Base-by-base conservation (phyloP, 2,329 filamentous ascomycete species). In the Colletotrichum acutatum region DNA sequence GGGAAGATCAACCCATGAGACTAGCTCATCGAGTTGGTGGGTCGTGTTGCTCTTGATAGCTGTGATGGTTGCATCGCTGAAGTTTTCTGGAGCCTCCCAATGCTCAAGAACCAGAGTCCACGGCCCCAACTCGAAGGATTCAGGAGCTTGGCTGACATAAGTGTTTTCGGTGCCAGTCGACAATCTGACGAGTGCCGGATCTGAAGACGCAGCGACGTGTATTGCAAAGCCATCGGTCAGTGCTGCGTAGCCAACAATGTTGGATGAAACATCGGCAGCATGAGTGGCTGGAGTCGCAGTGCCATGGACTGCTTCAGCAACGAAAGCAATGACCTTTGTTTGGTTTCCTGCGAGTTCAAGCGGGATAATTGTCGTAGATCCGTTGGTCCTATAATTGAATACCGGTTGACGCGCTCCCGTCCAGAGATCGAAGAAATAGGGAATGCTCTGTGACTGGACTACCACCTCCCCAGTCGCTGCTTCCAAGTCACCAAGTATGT, bases 391-490 rank as follows among this genome's bases (percentile, higher is more conserved):
- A 61, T 69, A 74, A 19, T 63, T 8, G 12, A 63, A 26, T 5
- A 74, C 46, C 24, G 64, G 60, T 11, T 66, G n/a, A 2, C 28
- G 60, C 0, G 24, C 14, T 1, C 72, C 72, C 0, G 72, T 72
- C 72, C 72, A 74, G 26, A 62, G 9, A 28, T 73, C 60, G 6
- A 74, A 34, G 12, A 66, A 34, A 42, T 69, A 64, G n/a, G 69
- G 59, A 14, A 14, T 32, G 3, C 46, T 60, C 1, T 9, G 26
- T 2, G 69, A 52, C 3, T 56, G 9, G 3, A 73, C 61, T 5
- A 52, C 6, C 5, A 73, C 8, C 26, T 72, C 66, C 1, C 72
- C 72, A 12, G 24, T 42, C 6, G 65, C 5, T 5, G 16, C 5
- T 4, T 6, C 32, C 9, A 42, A 28, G 28, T 72, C 65, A 37